Evolutionary conservation across 2,329 filamentous ascomycete genomes (phyloP).

Genomic region (Monosporascus sp.): DNA sequence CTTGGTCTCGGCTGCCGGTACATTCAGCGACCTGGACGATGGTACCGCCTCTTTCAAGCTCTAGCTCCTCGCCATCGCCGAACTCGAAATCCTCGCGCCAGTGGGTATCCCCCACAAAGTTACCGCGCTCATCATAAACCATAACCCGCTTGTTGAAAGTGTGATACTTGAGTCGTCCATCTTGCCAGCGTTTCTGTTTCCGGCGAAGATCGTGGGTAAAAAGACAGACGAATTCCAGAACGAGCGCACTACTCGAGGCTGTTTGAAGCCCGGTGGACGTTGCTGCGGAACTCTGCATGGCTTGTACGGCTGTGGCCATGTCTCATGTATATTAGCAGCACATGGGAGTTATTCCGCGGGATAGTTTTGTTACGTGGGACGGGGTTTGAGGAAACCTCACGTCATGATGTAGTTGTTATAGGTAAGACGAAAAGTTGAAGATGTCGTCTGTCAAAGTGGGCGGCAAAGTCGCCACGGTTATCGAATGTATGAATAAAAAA

Average conservation of each 20-base stretch:
- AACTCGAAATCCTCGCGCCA: constrained; percentile 67
- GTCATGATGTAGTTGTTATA: not conserved
- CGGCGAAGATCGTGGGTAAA: constrained; percentile 80
- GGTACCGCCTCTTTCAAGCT: constrained; percentile 67
- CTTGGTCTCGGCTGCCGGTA: constrained; percentile 68
- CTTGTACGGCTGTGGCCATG: constrained; percentile 17
- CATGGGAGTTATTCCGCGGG: not conserved
- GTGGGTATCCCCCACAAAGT: constrained; percentile 80
- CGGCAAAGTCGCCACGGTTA: not conserved
- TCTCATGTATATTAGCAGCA: not conserved
- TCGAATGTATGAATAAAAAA: not conserved
- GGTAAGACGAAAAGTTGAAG: not conserved
- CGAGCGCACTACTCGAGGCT: constrained; percentile 46
- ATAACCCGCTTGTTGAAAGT: constrained; percentile 88
- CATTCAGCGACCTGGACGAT: constrained; percentile 77
- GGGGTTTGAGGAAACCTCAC: not conserved
- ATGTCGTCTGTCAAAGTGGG: not conserved
- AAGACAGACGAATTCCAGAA: constrained; percentile 78
- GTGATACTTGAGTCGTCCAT: constrained; percentile 82
- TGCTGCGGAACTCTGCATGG: constrained; percentile 14
- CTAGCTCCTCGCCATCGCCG: constrained; percentile 75
- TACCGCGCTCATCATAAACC: constrained; percentile 78
- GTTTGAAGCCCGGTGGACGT: constrained; percentile 11
- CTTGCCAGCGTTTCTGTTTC: constrained; percentile 91
- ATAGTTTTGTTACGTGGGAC: not conserved